Percentiles rank a stretch among this genome's conserved stretches.
Conservation (phyloP, 2,329 filamentous ascomycete species). For the Aspergillus brasiliensis region DNA sequence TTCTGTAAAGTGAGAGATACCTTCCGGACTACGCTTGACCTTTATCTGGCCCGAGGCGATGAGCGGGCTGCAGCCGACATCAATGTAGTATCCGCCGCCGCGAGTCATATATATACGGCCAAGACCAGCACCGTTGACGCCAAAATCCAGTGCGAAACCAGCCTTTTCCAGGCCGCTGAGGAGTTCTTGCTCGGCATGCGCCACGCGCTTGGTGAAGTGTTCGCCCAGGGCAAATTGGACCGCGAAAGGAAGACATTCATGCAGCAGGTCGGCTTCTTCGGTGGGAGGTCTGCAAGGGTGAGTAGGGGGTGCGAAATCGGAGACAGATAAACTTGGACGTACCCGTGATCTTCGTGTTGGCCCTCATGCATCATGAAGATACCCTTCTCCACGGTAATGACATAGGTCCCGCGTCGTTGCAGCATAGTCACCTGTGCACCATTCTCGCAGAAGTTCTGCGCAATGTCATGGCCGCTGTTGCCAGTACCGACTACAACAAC, state of each 20-base stretch:
- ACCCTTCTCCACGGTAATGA: slow-evolving; percentile 49
- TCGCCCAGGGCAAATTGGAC: slow-evolving; percentile 51
- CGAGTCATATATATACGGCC: slow-evolving; percentile 49
- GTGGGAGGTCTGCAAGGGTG: slow-evolving; percentile 43
- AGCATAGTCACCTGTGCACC: slow-evolving; percentile 57
- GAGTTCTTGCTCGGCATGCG: slow-evolving; percentile 45
- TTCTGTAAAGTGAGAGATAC: slow-evolving; percentile 55
- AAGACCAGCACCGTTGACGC: slow-evolving; percentile 46
- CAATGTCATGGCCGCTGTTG: slow-evolving; percentile 55
- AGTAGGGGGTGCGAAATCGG: neutral
- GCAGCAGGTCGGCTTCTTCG: slow-evolving; percentile 54
- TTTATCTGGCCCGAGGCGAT: slow-evolving; percentile 63
- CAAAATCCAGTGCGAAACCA: slow-evolving; percentile 49
- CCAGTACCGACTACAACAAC: slow-evolving; percentile 54
- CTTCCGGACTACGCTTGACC: slow-evolving; percentile 58
- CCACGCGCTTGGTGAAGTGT: slow-evolving; percentile 45
- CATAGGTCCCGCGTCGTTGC: slow-evolving; percentile 55
- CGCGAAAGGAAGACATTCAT: slow-evolving; percentile 50
- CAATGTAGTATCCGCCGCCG: slow-evolving; percentile 62
- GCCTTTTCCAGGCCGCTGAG: slow-evolving; percentile 50
- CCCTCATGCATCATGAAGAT: slow-evolving; percentile 49
- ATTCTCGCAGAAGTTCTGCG: slow-evolving; percentile 53
- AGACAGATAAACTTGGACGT: neutral
- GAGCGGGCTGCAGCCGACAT: slow-evolving; percentile 57
- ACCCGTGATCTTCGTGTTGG: slow-evolving; percentile 50